Percentiles rank a stretch among this genome's conserved stretches.
Conservation (phyloP, 2,329 filamentous ascomycete genomes). For the Neoascochyta sp. region DNA sequence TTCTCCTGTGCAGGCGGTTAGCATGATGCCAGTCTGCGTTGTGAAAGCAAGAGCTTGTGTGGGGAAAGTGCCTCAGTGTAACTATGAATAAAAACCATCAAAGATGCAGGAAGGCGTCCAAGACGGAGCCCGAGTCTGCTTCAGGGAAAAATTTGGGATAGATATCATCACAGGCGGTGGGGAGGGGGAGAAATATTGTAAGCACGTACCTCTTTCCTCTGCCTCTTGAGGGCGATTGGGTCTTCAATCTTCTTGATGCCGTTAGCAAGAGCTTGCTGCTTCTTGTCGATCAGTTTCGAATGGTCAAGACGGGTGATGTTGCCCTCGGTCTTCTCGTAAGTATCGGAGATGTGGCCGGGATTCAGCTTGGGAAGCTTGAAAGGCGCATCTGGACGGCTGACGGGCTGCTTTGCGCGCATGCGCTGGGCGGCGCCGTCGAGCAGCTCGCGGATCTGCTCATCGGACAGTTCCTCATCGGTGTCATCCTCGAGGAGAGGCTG, state of each 20-base stretch:
- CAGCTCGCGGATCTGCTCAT: slow-evolving; percentile 61
- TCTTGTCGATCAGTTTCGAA: slow-evolving; percentile 48
- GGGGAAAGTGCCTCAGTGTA: slow-evolving; percentile 59
- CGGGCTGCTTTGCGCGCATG: slow-evolving; percentile 44
- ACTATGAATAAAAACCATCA: slow-evolving; percentile 68
- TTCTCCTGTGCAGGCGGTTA: slow-evolving; percentile 46
- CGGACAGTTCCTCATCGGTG: slow-evolving; percentile 51
- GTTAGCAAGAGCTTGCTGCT: slow-evolving; percentile 48
- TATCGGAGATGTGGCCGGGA: slow-evolving; percentile 46
- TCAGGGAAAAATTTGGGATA: slow-evolving; percentile 65
- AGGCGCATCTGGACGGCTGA: slow-evolving; percentile 27
- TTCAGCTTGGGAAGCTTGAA: slow-evolving; percentile 53
- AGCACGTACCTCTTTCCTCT: slow-evolving; percentile 50
- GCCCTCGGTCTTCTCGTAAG: slow-evolving; percentile 53
- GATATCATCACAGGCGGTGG: slow-evolving; percentile 67
- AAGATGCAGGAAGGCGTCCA: slow-evolving; percentile 71
- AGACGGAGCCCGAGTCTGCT: slow-evolving; percentile 72
- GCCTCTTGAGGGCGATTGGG: slow-evolving; percentile 47
- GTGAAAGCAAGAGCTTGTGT: slow-evolving; percentile 6
- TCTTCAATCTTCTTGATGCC: slow-evolving; percentile 54
- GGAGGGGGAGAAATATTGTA: slow-evolving; percentile 21
- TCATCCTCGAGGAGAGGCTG: slow-evolving; percentile 31
- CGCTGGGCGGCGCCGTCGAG: slow-evolving; percentile 61
- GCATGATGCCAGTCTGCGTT: slow-evolving; percentile 8
- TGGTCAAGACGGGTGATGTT: slow-evolving; percentile 54